phyloP scores from a whole-genome alignment of 306 rosid genomes.

The Pachyrhizus erosus region DNA sequence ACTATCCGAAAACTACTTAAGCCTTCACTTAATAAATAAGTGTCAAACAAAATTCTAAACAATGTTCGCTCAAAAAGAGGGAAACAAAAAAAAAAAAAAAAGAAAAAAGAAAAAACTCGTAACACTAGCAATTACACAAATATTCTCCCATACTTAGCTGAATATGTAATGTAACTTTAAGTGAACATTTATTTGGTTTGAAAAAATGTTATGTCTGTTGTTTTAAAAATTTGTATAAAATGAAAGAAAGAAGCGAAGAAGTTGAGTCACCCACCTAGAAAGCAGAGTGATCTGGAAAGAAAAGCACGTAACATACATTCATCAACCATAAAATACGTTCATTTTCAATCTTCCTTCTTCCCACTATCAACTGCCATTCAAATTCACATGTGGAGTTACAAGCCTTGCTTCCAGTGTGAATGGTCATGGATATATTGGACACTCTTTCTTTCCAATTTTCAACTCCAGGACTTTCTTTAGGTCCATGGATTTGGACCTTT shows the following conservation, averaged over 20 bases:
- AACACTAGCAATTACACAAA: not conserved
- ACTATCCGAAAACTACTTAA: not conserved
- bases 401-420: not conserved
- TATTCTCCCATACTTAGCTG: not conserved
- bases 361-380: not conserved
- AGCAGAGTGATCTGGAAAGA: not conserved
- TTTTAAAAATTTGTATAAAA: too few species aligned
- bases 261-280: not conserved
- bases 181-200: too few species aligned
- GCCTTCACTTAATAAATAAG: not conserved
- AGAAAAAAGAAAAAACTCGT: too few species aligned
- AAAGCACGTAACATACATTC: not conserved
- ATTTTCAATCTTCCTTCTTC: not conserved
- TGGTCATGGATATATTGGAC: not conserved
- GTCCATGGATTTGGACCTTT: not conserved
- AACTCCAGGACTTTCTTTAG: not conserved
- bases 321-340: not conserved
- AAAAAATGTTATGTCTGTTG: too few species aligned
- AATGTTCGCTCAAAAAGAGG: not conserved
- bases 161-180: not conserved
- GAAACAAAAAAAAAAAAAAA: too few species aligned
- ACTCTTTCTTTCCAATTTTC: not conserved
- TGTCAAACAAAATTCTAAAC: too few species aligned
- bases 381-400: not conserved
- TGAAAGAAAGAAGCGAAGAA: not conserved